Base-by-base conservation (phyloP, 1,284 basidiomycete genomes). In the Cutaneotrichosporon spelunceum region DNA sequence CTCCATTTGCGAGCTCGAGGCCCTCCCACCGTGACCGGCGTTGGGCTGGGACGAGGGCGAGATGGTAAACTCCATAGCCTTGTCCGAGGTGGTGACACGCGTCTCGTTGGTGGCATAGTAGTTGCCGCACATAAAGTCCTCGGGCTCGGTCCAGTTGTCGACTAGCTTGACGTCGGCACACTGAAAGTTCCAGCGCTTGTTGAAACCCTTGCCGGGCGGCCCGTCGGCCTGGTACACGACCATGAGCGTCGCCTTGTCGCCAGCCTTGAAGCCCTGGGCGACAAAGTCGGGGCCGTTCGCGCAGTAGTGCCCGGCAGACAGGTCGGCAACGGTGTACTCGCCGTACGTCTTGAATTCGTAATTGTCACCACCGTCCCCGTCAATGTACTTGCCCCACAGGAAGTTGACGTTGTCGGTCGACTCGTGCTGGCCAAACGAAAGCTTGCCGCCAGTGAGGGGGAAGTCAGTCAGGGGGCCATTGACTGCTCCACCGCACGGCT, bases 401-500 rank as follows among this genome's bases (percentile, higher is more conserved):
- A 99, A 81, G 79, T 99, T 99, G 71, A 98, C 82, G 26, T 91
- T 93, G 78, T 96, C 66, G 39, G 62, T 63, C 4, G 45, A 8
- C 48, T 36, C 52, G 16, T 53, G 53, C 56, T 89, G 87, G 68
- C 48, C 34, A 13, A 60, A 26, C 9, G 56, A 57, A 47, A 64
- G 55, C 56, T 64, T 39, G 27, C 62, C 62, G 45, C 62, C 62
- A 1, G 45, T 45, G 27, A 64, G 55, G 19, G 62, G 62, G 59
- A 34, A 64, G 30, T 58, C 50, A 36, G 36, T 29, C 27, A 57
- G 56, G 45, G 54, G 45, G 16, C 56, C 61, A 11, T 36, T n/a
- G 6, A 19, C 16, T 7, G 61, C 33, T 47, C 56, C 57, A 1
- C 45, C 47, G 30, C 61, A 62, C 14, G 49, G 60, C 11, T 56